Conservation (phyloP, 2,329 filamentous ascomycete genomes). For the Fusarium hainanense region DNA sequence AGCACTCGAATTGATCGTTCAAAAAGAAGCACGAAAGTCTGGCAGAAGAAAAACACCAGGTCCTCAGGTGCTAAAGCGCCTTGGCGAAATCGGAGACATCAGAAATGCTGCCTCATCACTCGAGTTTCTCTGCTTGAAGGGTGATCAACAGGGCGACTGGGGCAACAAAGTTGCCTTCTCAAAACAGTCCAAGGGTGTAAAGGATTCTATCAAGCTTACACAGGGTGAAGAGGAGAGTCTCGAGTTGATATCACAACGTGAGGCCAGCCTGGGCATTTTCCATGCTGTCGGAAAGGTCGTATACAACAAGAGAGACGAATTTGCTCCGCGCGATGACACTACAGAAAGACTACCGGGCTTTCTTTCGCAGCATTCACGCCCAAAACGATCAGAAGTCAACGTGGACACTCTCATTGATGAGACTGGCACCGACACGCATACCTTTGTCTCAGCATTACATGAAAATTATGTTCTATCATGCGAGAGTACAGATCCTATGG, state of each 20-base stretch:
- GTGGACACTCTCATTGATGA: conserved; percentile 88
- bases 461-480: conserved; percentile 95
- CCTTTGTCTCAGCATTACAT: conserved; percentile 89
- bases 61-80: conserved; percentile 77
- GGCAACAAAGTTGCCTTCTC: conserved; percentile 77
- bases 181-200: conserved; percentile 72
- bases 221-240: conserved; percentile 82
- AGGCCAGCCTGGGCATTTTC: conserved; percentile 92
- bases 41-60: conserved; percentile 81
- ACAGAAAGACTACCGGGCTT: conserved; percentile 69
- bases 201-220: conserved; percentile 71
- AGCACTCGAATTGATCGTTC: conserved; percentile 82
- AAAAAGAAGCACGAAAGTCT: conserved; percentile 86
- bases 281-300: conserved; percentile 96
- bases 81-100: conserved; percentile 91
- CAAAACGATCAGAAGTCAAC: conserved; percentile 71
- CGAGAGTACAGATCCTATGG: conserved; percentile 62
- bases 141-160: conserved; percentile 79
- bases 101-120: conserved; percentile 91
- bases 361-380: conserved; percentile 67
- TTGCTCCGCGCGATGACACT: conserved; percentile 53
- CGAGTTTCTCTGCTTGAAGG: conserved; percentile 90
- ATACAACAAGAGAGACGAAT: conserved; percentile 88
- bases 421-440: conserved; percentile 90
- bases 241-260: conserved; percentile 84